phyloP scores from a whole-genome alignment of 495 filamentous ascomycete species.

The Aspergillus cristatus region DNA sequence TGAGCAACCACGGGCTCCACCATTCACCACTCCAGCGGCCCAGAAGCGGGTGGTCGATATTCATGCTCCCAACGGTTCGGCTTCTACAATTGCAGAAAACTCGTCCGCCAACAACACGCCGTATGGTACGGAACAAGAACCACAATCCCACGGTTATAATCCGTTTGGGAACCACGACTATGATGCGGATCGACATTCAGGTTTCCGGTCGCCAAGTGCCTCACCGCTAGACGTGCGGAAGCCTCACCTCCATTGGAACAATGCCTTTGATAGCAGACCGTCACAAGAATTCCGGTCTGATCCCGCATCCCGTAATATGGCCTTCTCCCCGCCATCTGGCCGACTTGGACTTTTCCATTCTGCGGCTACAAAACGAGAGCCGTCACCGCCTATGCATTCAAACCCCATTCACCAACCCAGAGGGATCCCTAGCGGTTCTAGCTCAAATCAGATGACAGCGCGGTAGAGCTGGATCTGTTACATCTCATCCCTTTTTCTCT shows the following conservation, averaged over 20 bases:
- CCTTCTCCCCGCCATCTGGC: conserved; percentile 29
- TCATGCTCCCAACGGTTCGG: conserved; percentile 45
- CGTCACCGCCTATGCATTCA: conserved; percentile 24
- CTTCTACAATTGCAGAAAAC: conserved; percentile 47
- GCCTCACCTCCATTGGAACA: conserved; percentile 22
- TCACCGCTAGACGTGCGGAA: conserved; percentile 40
- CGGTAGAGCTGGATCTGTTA: conserved; percentile 13
- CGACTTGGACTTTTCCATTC: conserved; percentile 31
- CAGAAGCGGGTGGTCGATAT: conserved; percentile 45
- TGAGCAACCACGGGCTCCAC: conserved; percentile 23
- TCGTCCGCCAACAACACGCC: conserved; percentile 40
- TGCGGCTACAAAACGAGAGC: conserved; percentile 19
- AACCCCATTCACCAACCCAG: conserved; percentile 29
- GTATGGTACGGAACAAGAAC: conserved; percentile 34
- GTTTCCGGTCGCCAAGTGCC: conserved; percentile 34
- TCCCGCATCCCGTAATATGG: conserved; percentile 18
- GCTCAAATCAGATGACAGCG: conserved; percentile 28
- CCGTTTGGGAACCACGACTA: conserved; percentile 28
- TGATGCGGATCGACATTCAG: conserved; percentile 29
- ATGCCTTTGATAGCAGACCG: conserved; percentile 21
- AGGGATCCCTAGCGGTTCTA: conserved; percentile 19
- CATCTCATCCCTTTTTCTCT: conserved; percentile 1
- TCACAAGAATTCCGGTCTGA: conserved; percentile 11
- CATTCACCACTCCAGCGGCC: conserved; percentile 42
- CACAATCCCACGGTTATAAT: conserved; percentile 12